Conservation (phyloP, 345 rosid species). For the Pugionium cornutum region DNA sequence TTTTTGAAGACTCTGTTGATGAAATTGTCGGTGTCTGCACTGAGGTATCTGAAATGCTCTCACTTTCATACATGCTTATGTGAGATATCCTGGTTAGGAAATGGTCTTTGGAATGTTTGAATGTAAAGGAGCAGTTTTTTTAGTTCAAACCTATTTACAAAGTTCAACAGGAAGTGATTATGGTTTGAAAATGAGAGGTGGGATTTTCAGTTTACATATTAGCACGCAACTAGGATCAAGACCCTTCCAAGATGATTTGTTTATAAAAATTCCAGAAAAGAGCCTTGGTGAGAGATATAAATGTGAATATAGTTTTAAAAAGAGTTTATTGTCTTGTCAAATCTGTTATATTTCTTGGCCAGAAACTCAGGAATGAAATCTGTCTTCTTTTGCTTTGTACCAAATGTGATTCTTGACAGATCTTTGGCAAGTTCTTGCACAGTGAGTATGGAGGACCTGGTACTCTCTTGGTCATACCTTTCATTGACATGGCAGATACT, state of each 20-base stretch:
- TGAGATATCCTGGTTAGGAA: neutral
- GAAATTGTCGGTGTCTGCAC: constrained; percentile 78
- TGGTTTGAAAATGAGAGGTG: neutral
- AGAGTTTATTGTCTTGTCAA: neutral
- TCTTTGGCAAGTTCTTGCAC: constrained; percentile 70
- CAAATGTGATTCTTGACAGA: constrained; percentile 47
- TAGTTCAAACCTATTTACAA: neutral
- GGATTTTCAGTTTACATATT: neutral
- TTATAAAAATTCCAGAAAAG: neutral
- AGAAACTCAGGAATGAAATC: too few species aligned
- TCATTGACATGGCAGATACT: constrained; percentile 94
- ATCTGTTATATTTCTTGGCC: constrained; percentile 1
- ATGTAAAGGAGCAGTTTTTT: neutral
- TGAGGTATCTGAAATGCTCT: constrained; percentile 50
- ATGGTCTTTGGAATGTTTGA: neutral
- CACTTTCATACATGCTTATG: neutral
- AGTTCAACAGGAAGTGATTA: neutral
- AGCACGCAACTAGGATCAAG: neutral
- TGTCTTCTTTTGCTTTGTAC: too few species aligned
- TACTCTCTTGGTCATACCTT: constrained; percentile 80
- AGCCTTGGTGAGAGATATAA: constrained; percentile 1
- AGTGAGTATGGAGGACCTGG: constrained; percentile 93
- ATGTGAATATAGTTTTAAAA: neutral
- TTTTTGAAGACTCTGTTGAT: constrained; percentile 63
- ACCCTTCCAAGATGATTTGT: neutral